Percentiles rank a stretch among this genome's conserved stretches.
Conservation (phyloP, 805 yeast genomes). For the Henningerozyma blattae region DNA sequence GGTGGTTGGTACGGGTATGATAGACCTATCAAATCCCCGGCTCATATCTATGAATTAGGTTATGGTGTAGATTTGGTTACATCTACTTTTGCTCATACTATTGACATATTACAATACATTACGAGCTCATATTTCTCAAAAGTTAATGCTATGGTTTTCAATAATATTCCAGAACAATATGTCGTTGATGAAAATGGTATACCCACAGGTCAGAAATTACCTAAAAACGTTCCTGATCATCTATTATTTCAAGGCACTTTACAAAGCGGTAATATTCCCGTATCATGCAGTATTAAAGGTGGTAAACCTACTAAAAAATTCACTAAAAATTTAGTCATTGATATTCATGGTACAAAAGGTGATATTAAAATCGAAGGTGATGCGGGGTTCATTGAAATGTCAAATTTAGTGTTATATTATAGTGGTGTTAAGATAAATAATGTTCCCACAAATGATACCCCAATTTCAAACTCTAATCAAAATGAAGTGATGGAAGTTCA, state of each 20-base stretch:
- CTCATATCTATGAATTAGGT: conserved; percentile 8
- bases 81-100: conserved; percentile 13
- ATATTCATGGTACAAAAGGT: conserved; percentile 15
- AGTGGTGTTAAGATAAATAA: conserved; percentile 8
- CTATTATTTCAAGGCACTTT: conserved; percentile 12
- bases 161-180: conserved; percentile 10
- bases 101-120: conserved; percentile 13
- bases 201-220: conserved; percentile 3
- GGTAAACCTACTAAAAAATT: conserved; percentile 14
- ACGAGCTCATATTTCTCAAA: conserved; percentile 10
- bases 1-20: conserved; percentile 15
- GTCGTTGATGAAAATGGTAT: conserved; percentile 9
- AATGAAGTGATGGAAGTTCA: conserved; percentile 13
- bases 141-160: conserved; percentile 10
- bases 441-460: conserved; percentile 8
- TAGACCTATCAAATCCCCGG: conserved; percentile 9
- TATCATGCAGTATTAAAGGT: conserved; percentile 14
- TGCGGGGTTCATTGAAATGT: conserved; percentile 14
- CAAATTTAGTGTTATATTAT: conserved; percentile 12
- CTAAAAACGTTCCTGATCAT: conserved; percentile 13
- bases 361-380: conserved; percentile 15
- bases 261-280: conserved; percentile 10
- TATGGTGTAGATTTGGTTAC: conserved; percentile 10
- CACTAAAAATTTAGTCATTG: conserved; percentile 13
- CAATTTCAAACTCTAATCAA: conserved; percentile 6